Conservation (phyloP, 495 filamentous ascomycete species). For the Trichoderma gamsii region DNA sequence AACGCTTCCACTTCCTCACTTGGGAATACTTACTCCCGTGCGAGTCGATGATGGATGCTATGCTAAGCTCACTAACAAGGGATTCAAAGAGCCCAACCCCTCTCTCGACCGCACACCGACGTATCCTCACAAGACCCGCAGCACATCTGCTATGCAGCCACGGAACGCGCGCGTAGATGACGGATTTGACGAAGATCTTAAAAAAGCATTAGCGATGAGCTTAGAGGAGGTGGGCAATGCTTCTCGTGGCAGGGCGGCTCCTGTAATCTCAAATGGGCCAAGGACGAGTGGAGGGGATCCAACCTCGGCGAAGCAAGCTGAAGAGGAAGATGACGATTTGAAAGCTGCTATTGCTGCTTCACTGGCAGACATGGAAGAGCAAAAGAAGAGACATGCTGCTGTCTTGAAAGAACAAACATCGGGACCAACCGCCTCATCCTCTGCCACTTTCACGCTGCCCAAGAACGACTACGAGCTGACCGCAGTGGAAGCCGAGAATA, state of each 20-base stretch:
- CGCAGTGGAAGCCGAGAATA: slow-evolving; percentile 91
- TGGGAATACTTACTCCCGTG: slow-evolving; percentile 86
- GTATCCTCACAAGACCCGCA: slow-evolving; percentile 32
- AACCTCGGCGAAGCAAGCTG: slow-evolving; percentile 43
- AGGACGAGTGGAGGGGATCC: slow-evolving; percentile 21
- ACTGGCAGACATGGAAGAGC: slow-evolving; percentile 95
- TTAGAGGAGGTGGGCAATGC: slow-evolving; percentile 81
- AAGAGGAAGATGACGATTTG: slow-evolving; percentile 87
- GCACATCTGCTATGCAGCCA: slow-evolving; percentile 69
- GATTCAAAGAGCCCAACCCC: slow-evolving; percentile 29
- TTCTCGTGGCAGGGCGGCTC: slow-evolving; percentile 37
- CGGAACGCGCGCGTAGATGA: slow-evolving; percentile 78
- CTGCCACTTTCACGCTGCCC: slow-evolving; percentile 48
- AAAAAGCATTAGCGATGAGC: slow-evolving; percentile 90
- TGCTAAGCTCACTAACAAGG: slow-evolving; percentile 76
- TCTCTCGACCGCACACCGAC: slow-evolving; percentile 28
- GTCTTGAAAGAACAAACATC: slow-evolving; percentile 67
- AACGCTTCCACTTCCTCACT: slow-evolving; percentile 77
- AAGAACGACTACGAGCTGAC: slow-evolving; percentile 94
- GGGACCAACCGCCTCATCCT: slow-evolving; percentile 29
- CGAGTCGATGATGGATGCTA: slow-evolving; percentile 97
- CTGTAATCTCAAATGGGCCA: slow-evolving; percentile 31
- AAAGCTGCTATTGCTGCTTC: slow-evolving; percentile 96
- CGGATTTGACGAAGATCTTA: slow-evolving; percentile 86
- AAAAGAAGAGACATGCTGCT: slow-evolving; percentile 83